Base-by-base conservation (phyloP, 371 early-diverging fungal genomes). In the Saksenaea oblongispora region DNA sequence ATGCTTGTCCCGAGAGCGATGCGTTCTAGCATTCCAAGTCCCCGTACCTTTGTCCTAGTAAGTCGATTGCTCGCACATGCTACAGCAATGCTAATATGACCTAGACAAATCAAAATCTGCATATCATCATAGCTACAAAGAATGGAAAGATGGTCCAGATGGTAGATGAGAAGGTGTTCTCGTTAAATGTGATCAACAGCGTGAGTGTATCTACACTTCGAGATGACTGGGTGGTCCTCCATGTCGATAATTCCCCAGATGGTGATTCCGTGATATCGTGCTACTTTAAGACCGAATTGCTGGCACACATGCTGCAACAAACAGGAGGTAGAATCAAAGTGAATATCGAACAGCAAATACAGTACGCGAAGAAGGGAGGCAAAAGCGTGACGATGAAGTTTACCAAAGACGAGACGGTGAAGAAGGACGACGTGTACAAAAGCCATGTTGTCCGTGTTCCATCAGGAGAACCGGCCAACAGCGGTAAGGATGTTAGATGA, bases 171-270 rank as follows among this genome's bases (percentile, higher is more conserved):
- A 74, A 86, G 41, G 78, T 80, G 34, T 63, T 87, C 27, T 72
- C 80, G 17, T 28, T 91, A 22, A 78, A 78, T 55, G 63, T 78
- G 3, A 80, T 92, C 68, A 80, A 71, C 18, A 66, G 78, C 13
- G 79, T 89, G 34, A 84, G 86, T 54, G 75, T 89, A 41, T 91
- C 92, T 2, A 85, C 85, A 27, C 75, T 84, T 53, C 80, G 86
- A 41, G 98, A 97, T 73, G 95, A 94, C 71, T 93, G 95, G 88
- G 78, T 94, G 61, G 89, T 95, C 14, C 54, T 94, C 17, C 89
- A 89, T 64, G 69, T 91, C 14, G 78, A 86, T 34, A 65, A 59
- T 27, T 83, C 87, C 34, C 91, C 86, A 17, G 90, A 89, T 57
- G 85, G 86, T 54, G 89, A 71, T 56, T 62, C 71, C 35, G 63